phyloP scores from a whole-genome alignment of 306 rosid genomes.

The Chamaecrista fasciculata region DNA sequence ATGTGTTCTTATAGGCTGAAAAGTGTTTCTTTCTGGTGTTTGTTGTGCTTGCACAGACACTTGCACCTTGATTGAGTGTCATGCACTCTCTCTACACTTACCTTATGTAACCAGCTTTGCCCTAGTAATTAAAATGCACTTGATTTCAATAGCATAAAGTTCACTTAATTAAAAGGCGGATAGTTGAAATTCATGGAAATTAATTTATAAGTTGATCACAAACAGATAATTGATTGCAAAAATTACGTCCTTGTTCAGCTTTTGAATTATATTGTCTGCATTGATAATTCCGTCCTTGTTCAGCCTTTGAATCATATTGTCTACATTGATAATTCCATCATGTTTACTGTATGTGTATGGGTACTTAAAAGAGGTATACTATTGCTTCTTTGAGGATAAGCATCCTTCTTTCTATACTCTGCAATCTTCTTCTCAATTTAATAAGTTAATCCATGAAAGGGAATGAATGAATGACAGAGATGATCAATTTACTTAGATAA shows the following conservation, averaged over 20 bases:
- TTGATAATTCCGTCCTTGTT: too few relatives aligned
- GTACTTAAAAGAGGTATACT: not conserved
- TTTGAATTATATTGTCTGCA: too few relatives aligned
- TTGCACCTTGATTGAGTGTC: constrained; percentile 14
- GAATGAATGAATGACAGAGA: too few relatives aligned
- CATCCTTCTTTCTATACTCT: constrained; percentile 8
- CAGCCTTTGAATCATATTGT: not conserved
- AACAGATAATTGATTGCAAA: constrained; percentile 8
- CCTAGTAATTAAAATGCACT: not conserved
- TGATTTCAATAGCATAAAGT: not conserved
- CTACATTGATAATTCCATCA: constrained; percentile 17
- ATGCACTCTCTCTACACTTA: not conserved
- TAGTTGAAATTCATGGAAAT: not conserved
- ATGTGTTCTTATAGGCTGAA: not conserved
- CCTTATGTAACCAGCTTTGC: constrained; percentile 8
- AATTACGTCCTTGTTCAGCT: not conserved
- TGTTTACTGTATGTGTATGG: constrained; percentile 17
- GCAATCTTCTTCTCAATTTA: not conserved
- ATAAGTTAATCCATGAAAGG: too few relatives aligned
- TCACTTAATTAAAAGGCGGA: not conserved
- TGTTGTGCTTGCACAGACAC: constrained; percentile 2
- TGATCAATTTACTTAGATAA: constrained; percentile 9
- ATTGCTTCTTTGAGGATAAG: not conserved
- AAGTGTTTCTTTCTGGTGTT: not conserved
- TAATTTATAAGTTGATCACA: constrained; percentile 13